A percentile compares a stretch with the other conserved stretches of the same genome.
phyloP scores from a whole-genome alignment of 2,329 filamentous ascomycete genomes.

The Paraphoma chrysanthemicola region DNA sequence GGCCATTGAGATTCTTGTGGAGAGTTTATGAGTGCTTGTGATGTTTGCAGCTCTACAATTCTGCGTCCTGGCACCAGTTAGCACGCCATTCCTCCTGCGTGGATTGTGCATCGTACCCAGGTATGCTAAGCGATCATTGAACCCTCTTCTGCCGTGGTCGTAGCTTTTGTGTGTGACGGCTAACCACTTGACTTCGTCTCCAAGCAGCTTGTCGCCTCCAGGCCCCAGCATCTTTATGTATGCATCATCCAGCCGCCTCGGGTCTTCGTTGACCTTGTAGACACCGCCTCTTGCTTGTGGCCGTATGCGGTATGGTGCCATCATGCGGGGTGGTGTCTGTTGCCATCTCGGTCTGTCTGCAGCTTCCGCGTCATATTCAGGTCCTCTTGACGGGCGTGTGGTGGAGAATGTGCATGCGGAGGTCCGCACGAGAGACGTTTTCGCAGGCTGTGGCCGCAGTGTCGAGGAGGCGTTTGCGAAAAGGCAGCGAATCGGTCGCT shows the following conservation, averaged over 20 bases:
- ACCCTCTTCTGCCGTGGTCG: conserved; percentile 90
- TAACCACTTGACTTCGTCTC: conserved; percentile 95
- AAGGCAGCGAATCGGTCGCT: conserved; percentile 49
- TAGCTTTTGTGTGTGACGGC: conserved; percentile 98
- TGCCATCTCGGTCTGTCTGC: conserved; percentile 56
- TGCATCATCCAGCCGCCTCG: conserved; percentile 74
- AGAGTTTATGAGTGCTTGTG: conserved; percentile 65
- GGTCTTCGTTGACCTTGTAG: conserved; percentile 79
- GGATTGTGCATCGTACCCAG: conserved; percentile 65
- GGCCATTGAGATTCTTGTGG: conserved; percentile 45
- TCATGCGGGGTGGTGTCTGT: conserved; percentile 56
- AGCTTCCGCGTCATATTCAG: conserved; percentile 42
- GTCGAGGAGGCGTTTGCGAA: conserved; percentile 33
- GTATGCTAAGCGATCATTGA: conserved; percentile 92
- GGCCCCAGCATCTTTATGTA: conserved; percentile 79
- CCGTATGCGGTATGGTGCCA: conserved; percentile 61
- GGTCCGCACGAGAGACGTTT: conserved; percentile 38
- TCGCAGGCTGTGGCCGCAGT: conserved; percentile 33
- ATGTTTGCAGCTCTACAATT: conserved; percentile 69
- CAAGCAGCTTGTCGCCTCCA: conserved; percentile 74
- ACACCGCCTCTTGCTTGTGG: conserved; percentile 61
- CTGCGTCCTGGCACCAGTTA: conserved; percentile 61
- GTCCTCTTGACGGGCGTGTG: conserved; percentile 23
- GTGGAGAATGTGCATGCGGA: conserved; percentile 46
- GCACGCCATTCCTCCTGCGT: neutral